Conservation (phyloP, 169 alveolate species). For the Theileria orientalis region DNA sequence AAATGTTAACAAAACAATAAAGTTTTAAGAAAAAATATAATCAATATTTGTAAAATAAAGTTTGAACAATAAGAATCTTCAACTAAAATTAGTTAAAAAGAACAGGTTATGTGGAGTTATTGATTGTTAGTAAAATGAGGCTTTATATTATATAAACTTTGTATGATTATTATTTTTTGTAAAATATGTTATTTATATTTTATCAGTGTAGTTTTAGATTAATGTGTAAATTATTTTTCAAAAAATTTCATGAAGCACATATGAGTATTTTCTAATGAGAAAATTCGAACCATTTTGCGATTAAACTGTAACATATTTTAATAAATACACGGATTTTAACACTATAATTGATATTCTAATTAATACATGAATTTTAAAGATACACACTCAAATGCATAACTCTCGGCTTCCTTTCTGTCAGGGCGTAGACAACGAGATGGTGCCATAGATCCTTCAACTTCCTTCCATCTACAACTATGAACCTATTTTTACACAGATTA, state of each 20-base stretch:
- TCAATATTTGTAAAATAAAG: background rate
- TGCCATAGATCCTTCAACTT: background rate
- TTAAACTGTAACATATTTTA: background rate
- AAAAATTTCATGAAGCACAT: background rate
- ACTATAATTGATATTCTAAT: background rate
- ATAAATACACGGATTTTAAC: background rate
- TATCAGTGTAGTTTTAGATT: background rate
- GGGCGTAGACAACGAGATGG: background rate
- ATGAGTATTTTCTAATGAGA: background rate
- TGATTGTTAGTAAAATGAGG: no score
- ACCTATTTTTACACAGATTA: no score
- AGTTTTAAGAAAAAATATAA: background rate
- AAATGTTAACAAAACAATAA: background rate
- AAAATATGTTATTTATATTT: conserved; percentile 3
- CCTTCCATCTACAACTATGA: no score
- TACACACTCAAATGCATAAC: conserved; percentile 10
- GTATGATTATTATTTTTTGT: conserved; percentile 16
- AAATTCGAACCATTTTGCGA: background rate
- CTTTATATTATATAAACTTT: no score
- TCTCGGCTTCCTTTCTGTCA: background rate
- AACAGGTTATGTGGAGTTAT: no score
- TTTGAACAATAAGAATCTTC: no score
- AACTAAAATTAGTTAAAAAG: no score
- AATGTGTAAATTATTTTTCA: conserved; percentile 8
- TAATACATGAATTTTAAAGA: background rate